Conservation (phyloP, 2,329 filamentous ascomycete genomes). For the Curvularia sp. region DNA sequence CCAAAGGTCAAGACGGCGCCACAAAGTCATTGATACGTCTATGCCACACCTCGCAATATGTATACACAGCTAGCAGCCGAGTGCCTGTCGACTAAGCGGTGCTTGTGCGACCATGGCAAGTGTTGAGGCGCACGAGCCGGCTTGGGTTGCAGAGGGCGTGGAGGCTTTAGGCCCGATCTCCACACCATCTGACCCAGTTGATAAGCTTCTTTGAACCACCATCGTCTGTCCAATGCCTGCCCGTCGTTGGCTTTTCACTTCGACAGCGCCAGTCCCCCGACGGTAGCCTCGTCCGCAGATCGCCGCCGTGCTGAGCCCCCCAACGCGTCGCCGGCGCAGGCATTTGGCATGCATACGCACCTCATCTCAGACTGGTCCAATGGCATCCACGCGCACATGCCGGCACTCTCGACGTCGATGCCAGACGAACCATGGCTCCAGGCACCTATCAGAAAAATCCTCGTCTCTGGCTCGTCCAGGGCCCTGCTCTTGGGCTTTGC, state of each 20-base stretch:
- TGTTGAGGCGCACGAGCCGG: slow-evolving; percentile 19
- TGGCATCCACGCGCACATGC: slow-evolving; percentile 24
- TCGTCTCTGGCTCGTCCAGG: slow-evolving; percentile 25
- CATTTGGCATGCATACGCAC: slow-evolving; percentile 16
- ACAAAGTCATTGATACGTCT: background rate
- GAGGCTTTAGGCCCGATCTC: slow-evolving; percentile 23
- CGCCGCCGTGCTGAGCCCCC: slow-evolving; percentile 29
- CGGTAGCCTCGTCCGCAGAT: slow-evolving; percentile 15
- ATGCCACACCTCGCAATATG: background rate
- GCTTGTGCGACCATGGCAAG: slow-evolving; percentile 4
- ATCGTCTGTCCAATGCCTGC: slow-evolving; percentile 26
- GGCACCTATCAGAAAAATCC: slow-evolving; percentile 41
- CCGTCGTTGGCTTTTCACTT: slow-evolving; percentile 13
- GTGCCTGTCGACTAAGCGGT: background rate
- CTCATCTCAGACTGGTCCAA: slow-evolving; percentile 21
- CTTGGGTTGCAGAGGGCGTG: slow-evolving; percentile 14
- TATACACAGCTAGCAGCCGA: background rate
- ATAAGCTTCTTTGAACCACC: slow-evolving; percentile 42
- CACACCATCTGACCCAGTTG: slow-evolving; percentile 29
- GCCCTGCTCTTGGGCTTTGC: slow-evolving; percentile 34
- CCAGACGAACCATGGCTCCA: slow-evolving; percentile 16
- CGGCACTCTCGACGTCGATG: slow-evolving; percentile 25
- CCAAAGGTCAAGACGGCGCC: background rate
- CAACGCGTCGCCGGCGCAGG: slow-evolving; percentile 31
- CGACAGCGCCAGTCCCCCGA: slow-evolving; percentile 11